Percentiles rank a stretch among this genome's conserved stretches.
Conservation (phyloP, 2,329 filamentous ascomycete species). For the Scedosporium minutisporum region DNA sequence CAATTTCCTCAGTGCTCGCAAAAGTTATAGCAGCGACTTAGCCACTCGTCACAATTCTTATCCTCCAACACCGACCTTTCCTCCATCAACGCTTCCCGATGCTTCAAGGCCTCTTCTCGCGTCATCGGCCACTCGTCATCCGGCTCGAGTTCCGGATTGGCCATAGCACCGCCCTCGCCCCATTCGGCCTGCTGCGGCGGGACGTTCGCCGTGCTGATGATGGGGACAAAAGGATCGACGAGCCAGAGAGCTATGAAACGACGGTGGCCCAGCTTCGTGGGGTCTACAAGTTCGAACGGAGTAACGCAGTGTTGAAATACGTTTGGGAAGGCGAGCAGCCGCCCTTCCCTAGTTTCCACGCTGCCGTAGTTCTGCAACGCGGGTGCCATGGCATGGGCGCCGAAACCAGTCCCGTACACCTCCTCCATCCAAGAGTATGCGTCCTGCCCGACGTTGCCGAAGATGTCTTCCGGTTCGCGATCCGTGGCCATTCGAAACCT, state of each 20-base stretch:
- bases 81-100: background rate
- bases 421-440: slow-evolving; percentile 9
- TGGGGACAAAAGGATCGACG: slow-evolving; percentile 35
- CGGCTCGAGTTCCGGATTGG: background rate
- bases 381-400: slow-evolving; percentile 8
- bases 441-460: background rate
- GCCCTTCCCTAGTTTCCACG: slow-evolving; percentile 14
- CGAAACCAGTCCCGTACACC: slow-evolving; percentile 9
- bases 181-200: slow-evolving; percentile 22
- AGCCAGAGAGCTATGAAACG: slow-evolving; percentile 44
- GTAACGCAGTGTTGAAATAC: slow-evolving; percentile 32
- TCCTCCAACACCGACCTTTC: background rate
- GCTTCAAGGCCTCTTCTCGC: background rate
- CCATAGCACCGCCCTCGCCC: slow-evolving; percentile 14
- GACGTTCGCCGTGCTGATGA: slow-evolving; percentile 23
- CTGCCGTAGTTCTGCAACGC: slow-evolving; percentile 18
- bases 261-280: slow-evolving; percentile 36
- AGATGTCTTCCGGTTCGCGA: background rate
- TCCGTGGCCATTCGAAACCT: slow-evolving; percentile 6
- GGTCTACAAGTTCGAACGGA: slow-evolving; percentile 36
- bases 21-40: background rate
- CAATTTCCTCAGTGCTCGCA: background rate
- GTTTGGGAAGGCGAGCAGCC: slow-evolving; percentile 17
- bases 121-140: background rate
- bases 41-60: background rate